phyloP scores from a whole-genome alignment of 805 yeast genomes.

The Clavispora asparagi region DNA sequence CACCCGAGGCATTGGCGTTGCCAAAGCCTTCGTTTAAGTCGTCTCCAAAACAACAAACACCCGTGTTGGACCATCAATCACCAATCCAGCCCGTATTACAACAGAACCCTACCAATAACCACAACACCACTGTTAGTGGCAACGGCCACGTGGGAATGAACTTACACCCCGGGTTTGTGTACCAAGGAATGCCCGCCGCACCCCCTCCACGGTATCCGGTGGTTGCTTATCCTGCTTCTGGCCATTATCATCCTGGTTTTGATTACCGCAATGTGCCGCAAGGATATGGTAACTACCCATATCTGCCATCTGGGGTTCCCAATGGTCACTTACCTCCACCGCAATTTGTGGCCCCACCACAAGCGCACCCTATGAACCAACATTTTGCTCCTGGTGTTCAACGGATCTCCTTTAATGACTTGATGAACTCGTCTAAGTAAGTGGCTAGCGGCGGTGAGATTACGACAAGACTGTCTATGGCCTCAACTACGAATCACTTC shows the following conservation, averaged over 20 bases:
- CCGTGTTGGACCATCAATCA: background rate
- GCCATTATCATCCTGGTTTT: slow-evolving; percentile 25
- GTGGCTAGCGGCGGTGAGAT: background rate
- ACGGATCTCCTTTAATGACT: slow-evolving; percentile 36
- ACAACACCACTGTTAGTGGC: background rate
- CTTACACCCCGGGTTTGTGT: slow-evolving; percentile 13
- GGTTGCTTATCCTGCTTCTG: slow-evolving; percentile 26
- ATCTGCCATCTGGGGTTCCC: slow-evolving; percentile 16
- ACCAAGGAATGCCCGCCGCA: slow-evolving; percentile 16
- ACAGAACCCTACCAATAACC: slow-evolving; percentile 6
- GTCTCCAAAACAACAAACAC: slow-evolving; percentile 15
- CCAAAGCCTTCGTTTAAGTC: slow-evolving; percentile 48
- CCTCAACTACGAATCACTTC: background rate
- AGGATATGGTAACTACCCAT: slow-evolving; percentile 28
- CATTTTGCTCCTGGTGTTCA: slow-evolving; percentile 22
- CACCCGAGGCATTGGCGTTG: slow-evolving; percentile 51
- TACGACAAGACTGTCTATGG: too few relatives aligned
- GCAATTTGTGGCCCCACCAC: slow-evolving; percentile 8
- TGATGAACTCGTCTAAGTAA: slow-evolving; percentile 24
- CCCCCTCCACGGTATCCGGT: slow-evolving; percentile 27
- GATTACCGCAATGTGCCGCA: slow-evolving; percentile 26
- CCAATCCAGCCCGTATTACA: slow-evolving; percentile 4
- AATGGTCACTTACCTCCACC: slow-evolving; percentile 14
- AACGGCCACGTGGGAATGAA: slow-evolving; percentile 2
- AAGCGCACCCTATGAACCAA: background rate